Percentiles rank a stretch among this genome's conserved stretches.
Evolutionary conservation across 768 basidiomycete genomes (phyloP).

Genomic region (Psilocybe cyanescens): DNA sequence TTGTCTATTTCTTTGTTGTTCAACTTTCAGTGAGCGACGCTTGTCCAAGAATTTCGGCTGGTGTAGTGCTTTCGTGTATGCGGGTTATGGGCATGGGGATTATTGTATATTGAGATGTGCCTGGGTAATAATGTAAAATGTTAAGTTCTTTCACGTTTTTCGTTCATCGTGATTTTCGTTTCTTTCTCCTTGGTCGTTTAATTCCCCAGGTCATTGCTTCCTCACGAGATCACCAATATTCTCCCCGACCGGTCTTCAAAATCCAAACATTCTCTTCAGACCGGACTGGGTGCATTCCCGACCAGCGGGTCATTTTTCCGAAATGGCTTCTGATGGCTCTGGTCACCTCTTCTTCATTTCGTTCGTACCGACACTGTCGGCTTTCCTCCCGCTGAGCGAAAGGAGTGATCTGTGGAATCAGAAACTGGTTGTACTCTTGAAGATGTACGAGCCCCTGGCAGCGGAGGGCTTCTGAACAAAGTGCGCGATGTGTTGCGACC

Average conservation of each 20-base stretch:
- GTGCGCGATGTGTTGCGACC: background rate
- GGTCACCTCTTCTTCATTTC: background rate
- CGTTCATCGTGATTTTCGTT: too few species aligned
- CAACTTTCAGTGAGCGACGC: too few species aligned
- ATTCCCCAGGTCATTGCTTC: too few species aligned
- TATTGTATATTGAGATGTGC: too few species aligned
- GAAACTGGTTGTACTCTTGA: background rate
- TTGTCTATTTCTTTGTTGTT: too few species aligned
- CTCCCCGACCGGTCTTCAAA: background rate
- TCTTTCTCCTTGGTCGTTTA: too few species aligned
- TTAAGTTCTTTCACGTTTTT: too few species aligned
- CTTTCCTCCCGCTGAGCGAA: background rate
- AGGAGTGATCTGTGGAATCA: background rate
- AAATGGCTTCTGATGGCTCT: background rate
- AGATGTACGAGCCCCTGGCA: background rate
- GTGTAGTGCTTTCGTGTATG: too few species aligned
- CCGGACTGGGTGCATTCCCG: background rate
- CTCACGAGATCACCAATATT: too few species aligned
- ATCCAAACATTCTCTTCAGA: background rate
- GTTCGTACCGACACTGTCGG: background rate
- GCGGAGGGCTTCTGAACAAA: background rate
- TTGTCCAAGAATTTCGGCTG: too few species aligned
- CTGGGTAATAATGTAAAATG: too few species aligned
- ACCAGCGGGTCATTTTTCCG: background rate
- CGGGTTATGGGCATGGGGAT: too few species aligned